Conservation (phyloP, 2,329 filamentous ascomycete species). For the Ilyonectria destructans region DNA sequence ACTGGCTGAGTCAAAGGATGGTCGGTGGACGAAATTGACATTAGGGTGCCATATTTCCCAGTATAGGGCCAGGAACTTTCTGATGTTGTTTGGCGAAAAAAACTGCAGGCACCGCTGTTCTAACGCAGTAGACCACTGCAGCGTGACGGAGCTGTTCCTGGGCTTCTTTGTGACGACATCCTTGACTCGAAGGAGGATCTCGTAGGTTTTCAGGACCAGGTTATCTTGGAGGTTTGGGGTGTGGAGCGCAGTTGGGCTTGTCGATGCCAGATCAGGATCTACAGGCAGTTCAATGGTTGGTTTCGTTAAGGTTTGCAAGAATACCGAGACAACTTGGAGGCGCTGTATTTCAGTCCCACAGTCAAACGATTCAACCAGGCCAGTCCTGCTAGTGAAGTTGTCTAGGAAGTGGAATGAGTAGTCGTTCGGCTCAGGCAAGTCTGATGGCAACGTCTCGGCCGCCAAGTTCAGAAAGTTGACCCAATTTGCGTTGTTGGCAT, state of each 20-base stretch:
- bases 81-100: conserved; percentile 7
- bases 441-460: background rate
- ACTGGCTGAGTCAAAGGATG: conserved; percentile 1
- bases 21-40: conserved; percentile 13
- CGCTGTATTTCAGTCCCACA: background rate
- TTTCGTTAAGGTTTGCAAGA: background rate
- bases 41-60: conserved; percentile 16
- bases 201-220: conserved; percentile 6
- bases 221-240: background rate
- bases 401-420: conserved; percentile 12
- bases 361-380: conserved; percentile 6
- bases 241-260: background rate
- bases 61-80: conserved; percentile 10
- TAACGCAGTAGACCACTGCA: conserved; percentile 3
- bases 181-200: conserved; percentile 7
- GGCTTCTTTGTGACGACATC: conserved; percentile 13
- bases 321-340: background rate
- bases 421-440: background rate
- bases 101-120: conserved; percentile 15
- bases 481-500: conserved; percentile 7
- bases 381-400: conserved; percentile 8
- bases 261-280: background rate
- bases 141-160: background rate
- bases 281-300: background rate
- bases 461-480: conserved; percentile 11